A percentile compares a stretch with the other conserved stretches of the same genome.
Evolutionary conservation across 2,329 filamentous ascomycete genomes (phyloP).

Genomic region (Paecilomyces niveus): DNA sequence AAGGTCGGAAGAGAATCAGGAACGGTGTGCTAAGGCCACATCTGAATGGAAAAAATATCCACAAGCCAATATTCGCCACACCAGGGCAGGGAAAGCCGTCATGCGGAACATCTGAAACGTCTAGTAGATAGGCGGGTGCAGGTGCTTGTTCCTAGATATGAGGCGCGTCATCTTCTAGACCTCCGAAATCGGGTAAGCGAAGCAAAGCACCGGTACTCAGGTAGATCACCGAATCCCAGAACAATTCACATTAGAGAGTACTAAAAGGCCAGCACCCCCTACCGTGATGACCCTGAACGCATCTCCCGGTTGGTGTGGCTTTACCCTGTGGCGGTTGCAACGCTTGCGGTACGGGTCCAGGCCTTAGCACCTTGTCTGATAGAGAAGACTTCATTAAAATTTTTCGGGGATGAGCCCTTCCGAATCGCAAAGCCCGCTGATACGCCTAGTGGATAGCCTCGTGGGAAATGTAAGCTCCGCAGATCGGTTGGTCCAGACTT

Average conservation of each 20-base stretch:
- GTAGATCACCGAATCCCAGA: background rate
- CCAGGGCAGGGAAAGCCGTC: background rate
- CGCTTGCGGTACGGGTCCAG: background rate
- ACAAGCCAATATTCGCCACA: background rate
- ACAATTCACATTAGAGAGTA: background rate
- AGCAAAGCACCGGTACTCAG: background rate
- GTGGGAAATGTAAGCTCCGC: background rate
- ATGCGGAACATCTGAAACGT: background rate
- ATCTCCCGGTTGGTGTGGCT: background rate
- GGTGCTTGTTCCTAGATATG: background rate
- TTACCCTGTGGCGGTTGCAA: background rate
- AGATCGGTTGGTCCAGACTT: background rate
- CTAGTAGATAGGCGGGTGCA: background rate
- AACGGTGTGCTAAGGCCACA: background rate
- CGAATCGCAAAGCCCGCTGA: background rate
- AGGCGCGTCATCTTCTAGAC: background rate
- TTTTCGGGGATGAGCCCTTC: background rate
- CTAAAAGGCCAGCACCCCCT: background rate
- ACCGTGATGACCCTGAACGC: background rate
- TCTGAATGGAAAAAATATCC: background rate
- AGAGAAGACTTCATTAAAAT: background rate
- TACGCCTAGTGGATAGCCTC: background rate
- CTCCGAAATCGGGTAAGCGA: background rate
- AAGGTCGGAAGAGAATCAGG: background rate
- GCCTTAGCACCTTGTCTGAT: background rate